Base-by-base conservation (phyloP, 768 basidiomycete genomes). In the Hirschioporus abietinus region DNA sequence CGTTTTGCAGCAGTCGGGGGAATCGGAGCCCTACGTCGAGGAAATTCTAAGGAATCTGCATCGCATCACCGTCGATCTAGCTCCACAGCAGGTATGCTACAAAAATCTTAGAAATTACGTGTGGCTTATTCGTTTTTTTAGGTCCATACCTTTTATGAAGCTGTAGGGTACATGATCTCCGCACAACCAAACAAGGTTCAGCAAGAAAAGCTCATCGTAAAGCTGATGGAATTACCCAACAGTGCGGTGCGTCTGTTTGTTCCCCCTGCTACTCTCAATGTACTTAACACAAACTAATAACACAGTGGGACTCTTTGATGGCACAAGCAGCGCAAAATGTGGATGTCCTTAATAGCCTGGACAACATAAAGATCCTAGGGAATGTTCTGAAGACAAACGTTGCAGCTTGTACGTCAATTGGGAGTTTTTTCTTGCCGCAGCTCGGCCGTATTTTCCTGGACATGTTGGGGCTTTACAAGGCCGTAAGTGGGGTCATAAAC, bases 301-400 rank as follows among this genome's bases (percentile, higher is more conserved):
- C 8, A 3, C 8, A 98, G 94, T 99, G 97, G 97, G 96, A 98
- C 77, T 91, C 90, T 17, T 80, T 99, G 63, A 99, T 99, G 96
- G 84, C 89, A 30, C 96, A 98, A 80, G 97, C 97, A 1, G 89
- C 92, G 1, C 88, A 90, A 73, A 96, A 86, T 71, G 90, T 95
- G 78, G 95, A 99, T 69, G 95, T 99, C 15, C 83, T 99, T 63
- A 87, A 89, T 63, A 93, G 90, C 75, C 79, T 85, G 23, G 96
- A 98, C 66, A 99, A 98, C 75, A 93, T 99, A 79, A 98, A 98
- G 77, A 95, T 98, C 71, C 82, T 99, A 64, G 88, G 92, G 0
- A 99, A 99, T 73, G 93, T 99, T 60, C 82, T 99, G 72, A 99
- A 99, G 80, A 99, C 97, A 24, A 99, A 99, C 75, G 96, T 98